Evolutionary conservation across 2,329 filamentous ascomycete species (phyloP), one percentile per base, ranked within the genome.

Genomic region (Paramyrothecium sp.): DNA sequence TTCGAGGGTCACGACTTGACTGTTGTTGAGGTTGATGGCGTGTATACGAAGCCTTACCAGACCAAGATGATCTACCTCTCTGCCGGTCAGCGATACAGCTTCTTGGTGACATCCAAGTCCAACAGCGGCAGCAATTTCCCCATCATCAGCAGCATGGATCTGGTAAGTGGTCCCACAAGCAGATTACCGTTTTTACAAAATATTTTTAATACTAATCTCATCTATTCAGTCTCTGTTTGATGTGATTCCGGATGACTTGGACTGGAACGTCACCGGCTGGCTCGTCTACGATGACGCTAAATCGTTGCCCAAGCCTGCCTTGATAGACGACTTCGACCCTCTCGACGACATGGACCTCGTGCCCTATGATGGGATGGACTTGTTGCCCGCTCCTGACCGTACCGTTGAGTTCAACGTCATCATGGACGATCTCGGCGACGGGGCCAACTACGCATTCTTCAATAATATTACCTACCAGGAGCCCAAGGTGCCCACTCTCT

Each of bases 401-500:
- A 78, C 77, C 2, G 78, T 95, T 38, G 81, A 82, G 49, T 78
- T 95, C 3, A 78, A 84, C 60, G 80, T 90, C 26, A 82, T 85
- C 71, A 86, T 86, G 78, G 78, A 82, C 62, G 84, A 86, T 54
- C 78, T 89, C 3, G 76, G 77, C 19, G 79, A 91, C 58, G 88
- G 88, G 4, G 81, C 81, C 53, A 80, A 79, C 68, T 80, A 79
- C 56, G 87, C 85, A 59, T 87, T 88, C 73, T 85, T 90, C 75
- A 93, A 94, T 77, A 87, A 90, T 71, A 84, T 91, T 60, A 91
- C 89, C 30, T 96, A 94, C 71, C 82, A 83, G 3, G 56, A 74
- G 0, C 91, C 90, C 53, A 90, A 91, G 69, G 91, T 96, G 0
- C 92, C 92, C 0, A 87, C 89, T 0, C 79, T 96, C 0, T 96